Conservation (phyloP, 768 basidiomycete genomes). For the Panaeolus cyanescens region DNA sequence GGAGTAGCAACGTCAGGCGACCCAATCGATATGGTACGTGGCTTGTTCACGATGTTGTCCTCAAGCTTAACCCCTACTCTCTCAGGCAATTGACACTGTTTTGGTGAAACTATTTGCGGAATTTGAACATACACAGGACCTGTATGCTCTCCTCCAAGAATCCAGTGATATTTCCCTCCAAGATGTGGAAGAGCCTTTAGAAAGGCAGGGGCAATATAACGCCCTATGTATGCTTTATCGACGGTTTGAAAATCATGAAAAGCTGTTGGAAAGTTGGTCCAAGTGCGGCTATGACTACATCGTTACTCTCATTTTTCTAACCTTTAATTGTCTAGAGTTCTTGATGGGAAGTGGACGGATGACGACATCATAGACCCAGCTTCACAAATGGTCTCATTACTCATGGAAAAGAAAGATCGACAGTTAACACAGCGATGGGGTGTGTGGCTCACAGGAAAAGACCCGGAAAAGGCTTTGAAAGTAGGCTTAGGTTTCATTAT, state of each 20-base stretch:
- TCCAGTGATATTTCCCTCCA: constrained; percentile 55
- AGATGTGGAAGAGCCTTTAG: constrained; percentile 65
- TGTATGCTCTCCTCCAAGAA: constrained; percentile 57
- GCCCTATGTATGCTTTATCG: constrained; percentile 65
- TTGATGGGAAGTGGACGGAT: constrained; percentile 67
- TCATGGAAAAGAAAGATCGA: constrained; percentile 61
- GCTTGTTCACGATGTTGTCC: background rate
- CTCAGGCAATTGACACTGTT: constrained; percentile 78
- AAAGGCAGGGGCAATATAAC: constrained; percentile 52
- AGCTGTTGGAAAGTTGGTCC: constrained; percentile 67
- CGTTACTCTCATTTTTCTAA: background rate
- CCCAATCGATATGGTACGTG: constrained; percentile 22
- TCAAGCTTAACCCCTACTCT: background rate
- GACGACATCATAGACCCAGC: constrained; percentile 65
- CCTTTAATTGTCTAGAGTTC: constrained; percentile 37
- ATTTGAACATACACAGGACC: constrained; percentile 59
- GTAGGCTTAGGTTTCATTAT: constrained; percentile 34
- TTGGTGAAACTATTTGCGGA: constrained; percentile 74
- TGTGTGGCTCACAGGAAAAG: constrained; percentile 74
- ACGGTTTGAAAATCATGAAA: constrained; percentile 55
- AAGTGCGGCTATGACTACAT: constrained; percentile 59
- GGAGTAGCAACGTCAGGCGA: constrained; percentile 20
- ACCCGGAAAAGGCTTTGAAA: constrained; percentile 71
- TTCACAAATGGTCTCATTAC: constrained; percentile 55
- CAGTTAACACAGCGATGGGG: constrained; percentile 72